phyloP scores from a whole-genome alignment of 169 alveolate genomes.

The Cryptosporidium viatorum region DNA sequence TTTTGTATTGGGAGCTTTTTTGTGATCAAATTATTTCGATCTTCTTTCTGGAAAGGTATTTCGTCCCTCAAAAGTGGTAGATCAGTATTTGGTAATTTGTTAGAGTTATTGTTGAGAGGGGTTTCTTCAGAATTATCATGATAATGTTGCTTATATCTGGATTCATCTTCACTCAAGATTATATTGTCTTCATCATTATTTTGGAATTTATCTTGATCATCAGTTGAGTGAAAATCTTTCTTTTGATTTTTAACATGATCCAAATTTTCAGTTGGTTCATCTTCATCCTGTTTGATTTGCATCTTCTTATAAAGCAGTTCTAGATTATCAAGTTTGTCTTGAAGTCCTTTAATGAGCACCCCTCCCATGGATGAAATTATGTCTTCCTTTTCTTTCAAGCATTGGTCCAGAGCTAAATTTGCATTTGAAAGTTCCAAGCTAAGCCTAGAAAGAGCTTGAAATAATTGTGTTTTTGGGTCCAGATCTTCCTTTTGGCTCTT shows the following conservation, averaged over 20 bases:
- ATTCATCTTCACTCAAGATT: not conserved
- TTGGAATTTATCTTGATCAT: not conserved
- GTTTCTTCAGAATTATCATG: not conserved
- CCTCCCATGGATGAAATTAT: not conserved
- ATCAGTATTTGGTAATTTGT: constrained; percentile 54
- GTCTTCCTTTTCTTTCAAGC: not conserved
- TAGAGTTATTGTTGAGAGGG: not conserved
- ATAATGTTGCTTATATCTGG: not conserved
- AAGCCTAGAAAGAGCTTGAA: constrained; percentile 30
- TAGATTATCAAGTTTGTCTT: constrained; percentile 10
- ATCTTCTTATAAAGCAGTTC: constrained; percentile 16
- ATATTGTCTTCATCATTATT: not conserved
- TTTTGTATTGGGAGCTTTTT: not conserved
- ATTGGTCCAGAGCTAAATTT: constrained; percentile 3
- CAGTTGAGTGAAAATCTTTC: not conserved
- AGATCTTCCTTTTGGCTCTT: not conserved
- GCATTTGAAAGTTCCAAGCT: constrained; percentile 27
- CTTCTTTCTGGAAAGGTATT: not conserved
- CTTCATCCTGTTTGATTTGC: not conserved
- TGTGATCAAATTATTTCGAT: not conserved
- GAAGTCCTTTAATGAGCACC: not conserved
- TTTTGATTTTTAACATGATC: not conserved
- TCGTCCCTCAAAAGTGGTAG: constrained; percentile 14
- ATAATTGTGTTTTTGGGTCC: not conserved
- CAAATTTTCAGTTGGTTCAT: not conserved